phyloP scores from a whole-genome alignment of 2,329 filamentous ascomycete genomes.

The Blastomyces silverae region DNA sequence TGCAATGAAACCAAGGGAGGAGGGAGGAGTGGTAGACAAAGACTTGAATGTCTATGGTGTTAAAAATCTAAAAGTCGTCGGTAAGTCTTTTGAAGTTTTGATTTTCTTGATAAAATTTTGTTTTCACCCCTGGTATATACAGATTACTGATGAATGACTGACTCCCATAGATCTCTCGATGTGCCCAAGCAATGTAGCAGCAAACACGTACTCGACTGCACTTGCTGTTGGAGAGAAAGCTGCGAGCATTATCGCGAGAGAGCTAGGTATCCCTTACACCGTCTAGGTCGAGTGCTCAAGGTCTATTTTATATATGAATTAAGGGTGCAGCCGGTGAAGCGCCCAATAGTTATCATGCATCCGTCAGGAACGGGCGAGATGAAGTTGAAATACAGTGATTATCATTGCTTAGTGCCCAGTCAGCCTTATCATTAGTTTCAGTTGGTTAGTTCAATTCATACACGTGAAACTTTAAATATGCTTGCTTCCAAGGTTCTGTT shows the following conservation, averaged over 20 bases:
- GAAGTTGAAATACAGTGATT: neutral
- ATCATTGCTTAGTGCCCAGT: neutral
- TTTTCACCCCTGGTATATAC: neutral
- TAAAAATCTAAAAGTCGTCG: conserved; percentile 33
- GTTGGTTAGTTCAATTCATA: neutral
- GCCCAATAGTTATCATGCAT: neutral
- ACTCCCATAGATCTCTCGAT: conserved; percentile 25
- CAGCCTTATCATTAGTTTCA: neutral
- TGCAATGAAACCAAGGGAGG: conserved; percentile 33
- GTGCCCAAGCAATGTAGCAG: conserved; percentile 33
- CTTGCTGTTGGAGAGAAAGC: conserved; percentile 44
- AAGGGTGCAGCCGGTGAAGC: neutral
- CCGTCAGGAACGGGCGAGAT: neutral
- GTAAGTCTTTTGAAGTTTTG: conserved; percentile 20
- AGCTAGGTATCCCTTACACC: conserved; percentile 24
- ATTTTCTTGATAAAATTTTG: neutral
- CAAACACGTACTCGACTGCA: conserved; percentile 45
- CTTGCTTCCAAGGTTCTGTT: too few species aligned
- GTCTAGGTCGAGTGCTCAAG: conserved; percentile 1
- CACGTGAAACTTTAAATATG: neutral
- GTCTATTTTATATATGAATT: neutral
- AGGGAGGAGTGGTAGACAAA: conserved; percentile 19
- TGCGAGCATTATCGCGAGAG: conserved; percentile 30
- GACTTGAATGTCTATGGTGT: conserved; percentile 30
- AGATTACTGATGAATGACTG: neutral